These are phyloP conservation scores for Leucocoprinus birnbaumii DNA, from an alignment of 768 basidiomycete genomes.

Conservation along the genomic window DNA sequence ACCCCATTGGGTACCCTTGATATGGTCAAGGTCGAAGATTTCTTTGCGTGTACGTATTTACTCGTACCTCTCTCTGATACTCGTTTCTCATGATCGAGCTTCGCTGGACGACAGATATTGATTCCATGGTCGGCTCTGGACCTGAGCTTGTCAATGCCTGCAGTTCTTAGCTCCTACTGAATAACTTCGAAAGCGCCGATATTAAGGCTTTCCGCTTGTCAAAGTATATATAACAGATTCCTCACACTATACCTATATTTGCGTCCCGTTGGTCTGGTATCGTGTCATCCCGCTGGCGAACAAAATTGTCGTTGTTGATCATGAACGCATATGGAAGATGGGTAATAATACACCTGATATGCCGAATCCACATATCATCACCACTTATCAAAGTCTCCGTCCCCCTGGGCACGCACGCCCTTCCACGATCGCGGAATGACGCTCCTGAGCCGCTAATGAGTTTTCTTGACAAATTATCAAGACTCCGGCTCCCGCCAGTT, in stretches of 20 bases:
- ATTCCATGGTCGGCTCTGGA: slow-evolving; percentile 33
- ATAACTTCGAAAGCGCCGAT: background rate
- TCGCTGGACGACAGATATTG: slow-evolving; percentile 31
- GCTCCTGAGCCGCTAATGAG: background rate
- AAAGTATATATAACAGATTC: background rate
- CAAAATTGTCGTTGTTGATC: too few species aligned
- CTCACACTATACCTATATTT: background rate
- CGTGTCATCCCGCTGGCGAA: too few species aligned
- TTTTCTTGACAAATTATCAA: background rate
- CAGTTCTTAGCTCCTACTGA: background rate
- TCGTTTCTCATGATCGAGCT: background rate
- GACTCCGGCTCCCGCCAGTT: background rate
- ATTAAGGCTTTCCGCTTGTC: background rate
- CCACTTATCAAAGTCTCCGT: background rate
- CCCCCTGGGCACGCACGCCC: background rate
- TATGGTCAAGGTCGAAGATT: slow-evolving; percentile 38
- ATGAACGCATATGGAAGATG: too few species aligned
- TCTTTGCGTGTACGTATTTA: slow-evolving; percentile 37
- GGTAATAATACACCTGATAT: background rate
- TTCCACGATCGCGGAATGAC: background rate
- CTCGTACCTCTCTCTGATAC: background rate
- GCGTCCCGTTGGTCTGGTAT: background rate
- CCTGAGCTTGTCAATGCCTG: slow-evolving; percentile 23
- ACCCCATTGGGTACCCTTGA: slow-evolving; percentile 44
- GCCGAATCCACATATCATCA: background rate